Conservation (phyloP, 371 early-diverging fungal species). For the Mucor saturninus region DNA sequence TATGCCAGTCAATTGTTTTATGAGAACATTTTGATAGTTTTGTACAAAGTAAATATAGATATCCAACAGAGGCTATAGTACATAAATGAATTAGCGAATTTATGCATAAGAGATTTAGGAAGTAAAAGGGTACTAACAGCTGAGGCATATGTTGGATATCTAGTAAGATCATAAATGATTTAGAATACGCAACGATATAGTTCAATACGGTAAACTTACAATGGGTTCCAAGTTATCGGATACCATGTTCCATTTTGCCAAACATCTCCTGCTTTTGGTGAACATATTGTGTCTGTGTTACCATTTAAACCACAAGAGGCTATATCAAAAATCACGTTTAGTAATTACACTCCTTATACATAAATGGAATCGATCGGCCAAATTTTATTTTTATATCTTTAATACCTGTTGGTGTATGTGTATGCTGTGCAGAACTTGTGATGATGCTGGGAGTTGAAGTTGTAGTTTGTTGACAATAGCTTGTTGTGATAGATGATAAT, state of each 20-base stretch:
- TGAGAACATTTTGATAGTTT: constrained; percentile 27
- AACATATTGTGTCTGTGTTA: constrained; percentile 33
- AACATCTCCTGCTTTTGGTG: constrained; percentile 27
- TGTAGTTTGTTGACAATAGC: neutral
- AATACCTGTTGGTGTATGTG: constrained; percentile 1
- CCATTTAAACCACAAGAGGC: constrained; percentile 24
- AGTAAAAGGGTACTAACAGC: constrained; percentile 12
- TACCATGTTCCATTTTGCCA: constrained; percentile 37
- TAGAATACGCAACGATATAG: neutral
- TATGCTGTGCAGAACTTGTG: neutral
- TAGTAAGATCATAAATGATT: neutral
- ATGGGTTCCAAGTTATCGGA: constrained; percentile 35
- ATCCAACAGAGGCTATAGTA: constrained; percentile 16
- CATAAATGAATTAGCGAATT: neutral
- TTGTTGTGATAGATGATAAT: neutral
- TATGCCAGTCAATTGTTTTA: constrained; percentile 21
- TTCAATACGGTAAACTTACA: constrained; percentile 13
- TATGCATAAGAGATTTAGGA: neutral
- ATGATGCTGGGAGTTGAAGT: neutral
- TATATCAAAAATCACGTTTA: neutral
- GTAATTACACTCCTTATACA: neutral
- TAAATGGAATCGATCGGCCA: constrained; percentile 3
- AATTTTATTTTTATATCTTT: too few species aligned
- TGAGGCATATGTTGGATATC: constrained; percentile 26
- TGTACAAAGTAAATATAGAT: constrained; percentile 31